These are phyloP conservation scores for Septoria linicola DNA, from an alignment of 2,329 filamentous ascomycete genomes.

Conservation along the genomic window DNA sequence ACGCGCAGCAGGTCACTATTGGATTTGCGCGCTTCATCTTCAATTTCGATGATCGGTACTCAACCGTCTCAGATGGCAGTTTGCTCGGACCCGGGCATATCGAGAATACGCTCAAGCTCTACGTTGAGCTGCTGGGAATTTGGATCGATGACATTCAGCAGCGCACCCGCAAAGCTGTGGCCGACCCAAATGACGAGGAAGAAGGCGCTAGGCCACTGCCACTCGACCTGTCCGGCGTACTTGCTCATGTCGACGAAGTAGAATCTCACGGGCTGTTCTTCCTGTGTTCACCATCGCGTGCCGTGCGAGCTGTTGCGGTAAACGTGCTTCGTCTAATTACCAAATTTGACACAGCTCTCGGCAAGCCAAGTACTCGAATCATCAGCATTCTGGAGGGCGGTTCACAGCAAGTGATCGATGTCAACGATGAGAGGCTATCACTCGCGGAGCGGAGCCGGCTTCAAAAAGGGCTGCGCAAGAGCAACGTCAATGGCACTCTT, in stretches of 20 bases:
- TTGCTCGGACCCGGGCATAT: constrained; percentile 94
- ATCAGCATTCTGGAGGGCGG: constrained; percentile 92
- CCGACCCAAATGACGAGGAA: constrained; percentile 62
- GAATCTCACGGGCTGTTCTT: constrained; percentile 98
- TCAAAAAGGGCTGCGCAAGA: constrained; percentile 83
- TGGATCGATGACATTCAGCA: constrained; percentile 97
- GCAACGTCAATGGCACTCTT: constrained; percentile 77
- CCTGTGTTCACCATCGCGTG: constrained; percentile 88
- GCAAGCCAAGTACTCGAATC: constrained; percentile 72
- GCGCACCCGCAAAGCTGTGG: constrained; percentile 71
- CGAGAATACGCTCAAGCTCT: constrained; percentile 86
- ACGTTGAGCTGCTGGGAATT: constrained; percentile 89
- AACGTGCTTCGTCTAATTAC: constrained; percentile 88
- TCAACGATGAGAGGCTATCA: constrained; percentile 87
- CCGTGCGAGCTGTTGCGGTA: constrained; percentile 85
- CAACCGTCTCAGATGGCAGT: constrained; percentile 95
- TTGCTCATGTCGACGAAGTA: constrained; percentile 92
- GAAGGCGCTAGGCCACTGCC: constrained; percentile 35
- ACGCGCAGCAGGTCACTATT: constrained; percentile 93
- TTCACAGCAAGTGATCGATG: constrained; percentile 82
- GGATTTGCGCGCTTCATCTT: constrained; percentile 98
- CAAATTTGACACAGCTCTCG: constrained; percentile 87
- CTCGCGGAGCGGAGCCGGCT: constrained; percentile 89
- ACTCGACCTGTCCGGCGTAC: constrained; percentile 81
- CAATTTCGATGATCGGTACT: constrained; percentile 95